Evolutionary conservation across 768 basidiomycete species (phyloP), one percentile per base, ranked within the genome.

Genomic region (Grammothele lineata): DNA sequence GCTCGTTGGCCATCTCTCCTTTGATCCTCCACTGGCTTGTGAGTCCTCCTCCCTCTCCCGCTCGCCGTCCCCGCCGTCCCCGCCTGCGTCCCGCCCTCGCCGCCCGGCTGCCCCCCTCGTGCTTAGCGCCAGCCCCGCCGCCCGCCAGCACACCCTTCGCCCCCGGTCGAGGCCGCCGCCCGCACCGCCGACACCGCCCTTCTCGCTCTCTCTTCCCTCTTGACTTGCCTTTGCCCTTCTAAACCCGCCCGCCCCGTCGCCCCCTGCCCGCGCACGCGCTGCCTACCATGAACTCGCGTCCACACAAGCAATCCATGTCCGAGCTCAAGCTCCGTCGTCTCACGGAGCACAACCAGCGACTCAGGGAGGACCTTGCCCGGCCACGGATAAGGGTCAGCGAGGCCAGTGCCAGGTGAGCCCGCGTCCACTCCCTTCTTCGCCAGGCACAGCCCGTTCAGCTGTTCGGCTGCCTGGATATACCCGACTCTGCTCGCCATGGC

Each of bases 251-350:
- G 27, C 27, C 8, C 18, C 25, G 23, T 30, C 47, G 43, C 43
- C 45, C 36, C 26, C 10, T 14, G n/a, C 14, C 43, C 33, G 37
- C 7, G 35, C 22, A 40, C 39, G 58, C 59, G 18, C 22, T 33
- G 19, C 23, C 24, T 34, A 49, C 55, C 30, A 87, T 87, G 86
- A 86, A 81, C 66, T 71, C 80, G 47, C 80, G 86, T 58, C 83
- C 84, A 21, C 85, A 85, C 66, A 87, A 87, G 78, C 92, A 93
- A 78, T 90, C 91, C 60, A 95, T 97, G 92, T 90, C 89, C 40
- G 94, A 96, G 78, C 87, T 96, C 63, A 96, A 95, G 79, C 83
- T 96, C 53, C 82, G 93, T 30, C 77, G 94, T 33, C 72, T 97
- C 62, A 88, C 85, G 41, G 94, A 97, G 70, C 92, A 96, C 71